Evolutionary conservation across 2,329 filamentous ascomycete species (phyloP), one percentile per base, ranked within the genome.

Genomic region (Periconia digitata): DNA sequence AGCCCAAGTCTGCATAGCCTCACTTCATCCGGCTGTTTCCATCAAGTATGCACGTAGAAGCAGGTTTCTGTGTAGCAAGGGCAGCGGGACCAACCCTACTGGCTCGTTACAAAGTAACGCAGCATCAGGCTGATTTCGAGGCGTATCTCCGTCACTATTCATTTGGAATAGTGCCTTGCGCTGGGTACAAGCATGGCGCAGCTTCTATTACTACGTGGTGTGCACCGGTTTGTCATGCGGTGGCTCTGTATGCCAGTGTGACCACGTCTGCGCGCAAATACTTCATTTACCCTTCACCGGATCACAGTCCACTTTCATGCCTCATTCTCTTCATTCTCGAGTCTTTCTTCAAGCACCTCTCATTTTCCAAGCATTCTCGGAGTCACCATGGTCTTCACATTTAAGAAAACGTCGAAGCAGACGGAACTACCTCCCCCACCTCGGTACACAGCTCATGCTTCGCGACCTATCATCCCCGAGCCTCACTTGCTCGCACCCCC

Each of bases 191-290:
- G 16, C 43, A 32, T 8, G 43, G 35, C 21, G 23, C 36, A 32
- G 43, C 8, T 16, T 6, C 13, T 8, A 2, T n/a, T 44, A 35
- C 43, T 45, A 45, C 43, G 43, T 45, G 43, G 35, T 39, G 36
- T 35, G 13, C 23, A 17, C 8, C 23, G 16, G 43, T 45, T 45
- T 22, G 43, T 18, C 27, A 8, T 20, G 18, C 4, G 8, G 20
- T 10, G 6, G 32, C 32, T 36, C 40, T 43, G 7, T 36, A 17
- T 34, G 16, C 41, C 24, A 27, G 7, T 6, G 24, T 27, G 24
- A 6, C 24, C 6, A 13, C 13, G 24, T 6, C 7, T 27, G 13
- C 24, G 24, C 13, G 6, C 24, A 6, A 13, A 7, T 27, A 7
- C 24, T 27, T 27, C 6, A 7, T 27, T 27, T 6, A 27, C 7